Evolutionary conservation across 805 yeast genomes (phyloP), one percentile per base, ranked within the genome.

Genomic region (Wickerhamiella azymoides): DNA sequence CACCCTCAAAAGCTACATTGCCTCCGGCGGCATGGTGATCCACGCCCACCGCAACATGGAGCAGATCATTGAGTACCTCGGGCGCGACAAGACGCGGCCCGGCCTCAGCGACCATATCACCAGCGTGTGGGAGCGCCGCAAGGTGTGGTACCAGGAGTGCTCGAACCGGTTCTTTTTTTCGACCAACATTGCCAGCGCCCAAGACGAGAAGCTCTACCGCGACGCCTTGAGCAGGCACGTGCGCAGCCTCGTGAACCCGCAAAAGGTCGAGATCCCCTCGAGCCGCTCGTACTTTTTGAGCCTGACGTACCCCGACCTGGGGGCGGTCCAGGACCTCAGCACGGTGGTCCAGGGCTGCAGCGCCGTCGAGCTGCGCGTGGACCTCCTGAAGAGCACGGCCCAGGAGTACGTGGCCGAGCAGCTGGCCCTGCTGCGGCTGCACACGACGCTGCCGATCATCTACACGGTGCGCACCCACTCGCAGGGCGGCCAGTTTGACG

Each of bases 1-100:
- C 10, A 52, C 75, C 7, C 68, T 92, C 60, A 71, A 77, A 54
- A 59, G 68, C 7, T 82, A 77, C 60, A 56, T 61, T 36, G 62
- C 64, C 7, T 55, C 65, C 18, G 83, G 82, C 21, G 94, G 95
- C 35, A 72, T 83, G 52, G 97, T 92, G 10, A 68, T 92, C 46
- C 96, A 92, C 57, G 70, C 92, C 49, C 96, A 89, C 62, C 79
- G 99, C 53, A 83, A 84, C 55, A 73, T 89, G 50, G 79, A 77
- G 47, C 81, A 84, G 53, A 84, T 94, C 26, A 76, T 86, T 35
- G 68, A 70, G 9, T 85, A 84, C 62, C 71, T 92, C 52, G 72
- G 77, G 45, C 63, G 68, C 48, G 99, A 92, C 62, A 76, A 82
- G 40, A 70, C 86, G 0, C 74, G 99, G 59, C 99, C 99, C 13